A percentile compares a stretch with the other conserved stretches of the same genome.
These are phyloP conservation scores for Penicillium sp. DNA, from an alignment of 2,329 filamentous ascomycete genomes.

Conservation along the genomic window DNA sequence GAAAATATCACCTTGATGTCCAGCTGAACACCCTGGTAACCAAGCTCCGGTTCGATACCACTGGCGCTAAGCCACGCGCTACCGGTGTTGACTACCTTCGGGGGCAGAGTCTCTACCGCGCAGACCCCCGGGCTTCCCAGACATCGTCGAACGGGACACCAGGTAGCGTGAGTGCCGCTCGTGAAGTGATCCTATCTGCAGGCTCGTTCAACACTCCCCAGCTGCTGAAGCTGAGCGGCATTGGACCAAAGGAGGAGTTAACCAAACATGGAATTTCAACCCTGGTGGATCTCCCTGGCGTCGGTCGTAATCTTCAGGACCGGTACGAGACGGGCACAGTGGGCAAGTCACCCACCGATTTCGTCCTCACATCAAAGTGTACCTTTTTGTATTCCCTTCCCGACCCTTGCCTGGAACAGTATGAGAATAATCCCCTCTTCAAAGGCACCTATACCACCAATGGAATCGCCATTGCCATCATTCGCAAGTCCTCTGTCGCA, in stretches of 20 bases:
- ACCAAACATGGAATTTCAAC: constrained; percentile 50
- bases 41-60: constrained; percentile 44
- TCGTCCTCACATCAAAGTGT: constrained; percentile 31
- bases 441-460: constrained; percentile 50
- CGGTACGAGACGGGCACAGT: constrained; percentile 57
- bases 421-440: constrained; percentile 37
- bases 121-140: constrained; percentile 39
- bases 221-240: constrained; percentile 60
- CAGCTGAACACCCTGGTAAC: constrained; percentile 48
- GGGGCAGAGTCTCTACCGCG: constrained; percentile 46
- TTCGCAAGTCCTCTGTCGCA: constrained; percentile 35
- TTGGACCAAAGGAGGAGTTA: constrained; percentile 55
- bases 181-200: constrained; percentile 45
- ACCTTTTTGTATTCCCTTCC: constrained; percentile 27
- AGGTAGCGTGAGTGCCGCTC: constrained; percentile 40
- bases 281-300: constrained; percentile 56
- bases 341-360: constrained; percentile 40
- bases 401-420: constrained; percentile 46
- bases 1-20: constrained; percentile 56
- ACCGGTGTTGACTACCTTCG: constrained; percentile 49
- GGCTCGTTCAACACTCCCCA: constrained; percentile 64
- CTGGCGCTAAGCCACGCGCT: constrained; percentile 38
- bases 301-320: constrained; percentile 62
- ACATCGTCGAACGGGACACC: constrained; percentile 29
- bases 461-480: constrained; percentile 53